Percentiles rank a stretch among this genome's conserved stretches.
phyloP scores from a whole-genome alignment of 2,329 filamentous ascomycete species.

The Ophiocordyceps australis region DNA sequence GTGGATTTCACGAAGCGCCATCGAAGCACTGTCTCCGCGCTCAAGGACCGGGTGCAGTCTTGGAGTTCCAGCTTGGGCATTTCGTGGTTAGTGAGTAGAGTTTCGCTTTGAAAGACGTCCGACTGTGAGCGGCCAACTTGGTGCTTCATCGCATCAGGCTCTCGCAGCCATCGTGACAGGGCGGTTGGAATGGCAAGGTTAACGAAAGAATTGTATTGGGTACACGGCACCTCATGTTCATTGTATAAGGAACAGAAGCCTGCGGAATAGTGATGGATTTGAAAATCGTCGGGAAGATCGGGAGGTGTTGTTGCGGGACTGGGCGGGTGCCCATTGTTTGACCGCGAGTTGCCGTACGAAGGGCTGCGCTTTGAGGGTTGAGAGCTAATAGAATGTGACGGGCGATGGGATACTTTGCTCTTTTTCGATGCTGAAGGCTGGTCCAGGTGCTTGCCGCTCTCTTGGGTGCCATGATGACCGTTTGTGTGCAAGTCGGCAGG shows the following conservation, averaged over 20 bases:
- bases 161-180: constrained; percentile 62
- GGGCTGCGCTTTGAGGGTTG: constrained; percentile 46
- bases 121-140: constrained; percentile 46
- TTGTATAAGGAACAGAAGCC: constrained; percentile 63
- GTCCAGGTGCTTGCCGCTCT: constrained; percentile 29
- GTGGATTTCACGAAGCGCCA: constrained; percentile 49
- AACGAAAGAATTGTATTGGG: constrained; percentile 60
- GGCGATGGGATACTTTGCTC: constrained; percentile 62
- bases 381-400: constrained; percentile 60
- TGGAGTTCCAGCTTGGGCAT: constrained; percentile 28
- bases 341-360: constrained; percentile 42
- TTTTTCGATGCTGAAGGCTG: constrained; percentile 51
- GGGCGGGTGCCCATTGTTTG: constrained; percentile 38
- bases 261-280: constrained; percentile 51
- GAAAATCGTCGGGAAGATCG: constrained; percentile 42
- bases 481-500: constrained; percentile 50
- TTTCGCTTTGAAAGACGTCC: constrained; percentile 49
- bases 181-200: constrained; percentile 58
- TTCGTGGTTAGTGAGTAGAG: constrained; percentile 21
- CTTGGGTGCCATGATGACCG: constrained; percentile 41
- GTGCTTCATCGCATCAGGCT: constrained; percentile 47
- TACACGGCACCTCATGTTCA: constrained; percentile 36
- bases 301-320: constrained; percentile 66
- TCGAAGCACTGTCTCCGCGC: constrained; percentile 27
- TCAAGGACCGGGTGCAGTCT: constrained; percentile 19